A percentile compares a stretch with the other conserved stretches of the same genome.
These are phyloP conservation scores for Monilinia laxa DNA, from an alignment of 2,329 filamentous ascomycete species.

Conservation along the genomic window DNA sequence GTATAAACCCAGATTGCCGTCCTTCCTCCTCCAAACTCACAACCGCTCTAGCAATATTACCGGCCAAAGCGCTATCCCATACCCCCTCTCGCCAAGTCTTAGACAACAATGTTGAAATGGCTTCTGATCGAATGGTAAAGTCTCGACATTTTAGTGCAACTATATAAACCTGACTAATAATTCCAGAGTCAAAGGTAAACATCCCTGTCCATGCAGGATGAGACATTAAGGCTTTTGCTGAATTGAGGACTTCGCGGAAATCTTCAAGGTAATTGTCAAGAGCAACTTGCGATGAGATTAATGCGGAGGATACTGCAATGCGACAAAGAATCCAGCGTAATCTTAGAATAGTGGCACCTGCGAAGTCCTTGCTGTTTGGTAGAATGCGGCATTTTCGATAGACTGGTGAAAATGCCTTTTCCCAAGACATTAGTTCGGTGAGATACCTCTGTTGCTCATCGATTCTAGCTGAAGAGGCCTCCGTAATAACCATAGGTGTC, in stretches of 20 bases:
- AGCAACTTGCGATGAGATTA: constrained; percentile 3
- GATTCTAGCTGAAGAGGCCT: background rate
- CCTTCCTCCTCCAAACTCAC: constrained; percentile 16
- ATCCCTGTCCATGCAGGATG: constrained; percentile 4
- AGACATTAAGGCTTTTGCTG: constrained; percentile 3
- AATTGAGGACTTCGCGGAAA: constrained; percentile 8
- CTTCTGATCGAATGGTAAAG: background rate
- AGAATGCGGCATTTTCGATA: background rate
- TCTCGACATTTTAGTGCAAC: constrained; percentile 16
- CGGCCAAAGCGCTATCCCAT: background rate
- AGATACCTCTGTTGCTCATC: constrained; percentile 11
- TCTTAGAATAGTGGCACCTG: constrained; percentile 5
- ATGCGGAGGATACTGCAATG: background rate
- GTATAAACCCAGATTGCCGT: background rate
- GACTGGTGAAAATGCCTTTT: constrained; percentile 7
- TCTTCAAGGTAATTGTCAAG: constrained; percentile 2
- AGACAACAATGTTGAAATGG: background rate
- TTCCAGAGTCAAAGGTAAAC: constrained; percentile 7
- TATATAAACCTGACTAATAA: constrained; percentile 2
- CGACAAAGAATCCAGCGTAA: constrained; percentile 10
- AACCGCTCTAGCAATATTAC: background rate
- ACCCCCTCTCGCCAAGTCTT: constrained; percentile 1
- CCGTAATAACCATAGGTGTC: background rate
- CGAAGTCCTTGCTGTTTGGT: constrained; percentile 1
- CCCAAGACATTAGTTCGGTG: background rate